Evolutionary conservation across 208 protist species (phyloP).

Genomic region (Trypanosomatidae sp.): DNA sequence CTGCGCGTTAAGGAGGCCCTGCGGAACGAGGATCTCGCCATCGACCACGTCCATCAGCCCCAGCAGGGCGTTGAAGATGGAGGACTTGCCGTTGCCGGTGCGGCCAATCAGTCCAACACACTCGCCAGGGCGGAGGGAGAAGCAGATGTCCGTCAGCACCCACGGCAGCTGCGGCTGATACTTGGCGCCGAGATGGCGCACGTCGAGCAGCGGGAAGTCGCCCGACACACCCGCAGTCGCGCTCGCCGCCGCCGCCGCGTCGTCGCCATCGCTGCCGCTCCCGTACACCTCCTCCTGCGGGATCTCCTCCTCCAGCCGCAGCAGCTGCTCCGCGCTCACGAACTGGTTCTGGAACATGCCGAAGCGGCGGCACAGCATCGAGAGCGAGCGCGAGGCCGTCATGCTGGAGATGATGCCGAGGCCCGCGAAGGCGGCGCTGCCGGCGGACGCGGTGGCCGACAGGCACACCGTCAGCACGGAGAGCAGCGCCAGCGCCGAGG

Average conservation of each 20-base stretch:
- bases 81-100: conserved; percentile 87
- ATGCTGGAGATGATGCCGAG: conserved; percentile 69
- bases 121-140: conserved; percentile 48
- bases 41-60: conserved; percentile 88
- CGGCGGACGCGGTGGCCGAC: conserved; percentile 24
- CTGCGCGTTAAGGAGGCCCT: conserved; percentile 17
- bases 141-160: conserved; percentile 67
- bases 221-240: background rate
- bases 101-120: conserved; percentile 75
- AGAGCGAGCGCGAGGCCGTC: conserved; percentile 47
- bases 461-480: conserved; percentile 56
- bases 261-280: background rate
- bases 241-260: conserved; percentile 2
- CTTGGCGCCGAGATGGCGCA: conserved; percentile 60
- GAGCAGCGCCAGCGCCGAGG: conserved; percentile 54
- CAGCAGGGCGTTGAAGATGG: conserved; percentile 76
- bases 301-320: conserved; percentile 45
- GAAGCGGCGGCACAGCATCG: conserved; percentile 60
- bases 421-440: conserved; percentile 51
- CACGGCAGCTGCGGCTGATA: conserved; percentile 69
- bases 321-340: conserved; percentile 68
- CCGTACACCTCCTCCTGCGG: conserved; percentile 16
- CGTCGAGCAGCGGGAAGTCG: conserved; percentile 40
- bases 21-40: conserved; percentile 37
- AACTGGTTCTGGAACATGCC: conserved; percentile 80